These are phyloP conservation scores for Daldinia childiae DNA, from an alignment of 495 filamentous ascomycete genomes.

Conservation along the genomic window DNA sequence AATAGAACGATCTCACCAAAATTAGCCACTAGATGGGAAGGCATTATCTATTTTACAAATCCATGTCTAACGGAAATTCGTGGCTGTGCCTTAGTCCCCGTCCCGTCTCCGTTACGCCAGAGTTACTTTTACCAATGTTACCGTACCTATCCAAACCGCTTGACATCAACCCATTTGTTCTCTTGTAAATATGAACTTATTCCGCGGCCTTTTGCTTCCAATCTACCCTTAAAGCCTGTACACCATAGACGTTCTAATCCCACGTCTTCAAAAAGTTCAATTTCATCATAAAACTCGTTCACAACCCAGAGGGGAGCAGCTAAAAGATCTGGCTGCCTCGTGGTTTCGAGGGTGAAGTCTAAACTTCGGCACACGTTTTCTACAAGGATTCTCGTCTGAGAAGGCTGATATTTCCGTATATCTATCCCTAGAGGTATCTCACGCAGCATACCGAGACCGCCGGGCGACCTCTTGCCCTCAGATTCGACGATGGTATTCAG, in stretches of 20 bases:
- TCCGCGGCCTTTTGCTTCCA: slow-evolving; percentile 39
- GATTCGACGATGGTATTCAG: slow-evolving; percentile 51
- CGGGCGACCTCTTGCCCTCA: background rate
- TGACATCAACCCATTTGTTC: slow-evolving; percentile 39
- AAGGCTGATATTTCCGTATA: slow-evolving; percentile 40
- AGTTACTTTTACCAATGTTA: slow-evolving; percentile 3
- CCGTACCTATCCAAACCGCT: slow-evolving; percentile 35
- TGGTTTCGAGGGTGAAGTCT: slow-evolving; percentile 49
- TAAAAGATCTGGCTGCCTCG: slow-evolving; percentile 54
- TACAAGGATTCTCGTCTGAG: slow-evolving; percentile 45
- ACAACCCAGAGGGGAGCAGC: slow-evolving; percentile 48
- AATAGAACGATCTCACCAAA: background rate
- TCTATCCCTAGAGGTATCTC: slow-evolving; percentile 43
- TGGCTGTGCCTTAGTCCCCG: background rate
- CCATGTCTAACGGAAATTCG: background rate
- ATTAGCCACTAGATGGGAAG: background rate
- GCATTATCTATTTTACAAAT: background rate
- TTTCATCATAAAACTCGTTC: slow-evolving; percentile 45
- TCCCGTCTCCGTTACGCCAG: background rate
- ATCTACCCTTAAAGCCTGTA: slow-evolving; percentile 46
- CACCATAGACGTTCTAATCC: slow-evolving; percentile 56
- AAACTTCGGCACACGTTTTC: slow-evolving; percentile 52
- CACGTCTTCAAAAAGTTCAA: slow-evolving; percentile 43
- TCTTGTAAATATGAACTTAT: slow-evolving; percentile 41
- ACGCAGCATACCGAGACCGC: slow-evolving; percentile 20